Evolutionary conservation across 2,329 filamentous ascomycete species (phyloP).

Genomic region (Calonectria pteridis): DNA sequence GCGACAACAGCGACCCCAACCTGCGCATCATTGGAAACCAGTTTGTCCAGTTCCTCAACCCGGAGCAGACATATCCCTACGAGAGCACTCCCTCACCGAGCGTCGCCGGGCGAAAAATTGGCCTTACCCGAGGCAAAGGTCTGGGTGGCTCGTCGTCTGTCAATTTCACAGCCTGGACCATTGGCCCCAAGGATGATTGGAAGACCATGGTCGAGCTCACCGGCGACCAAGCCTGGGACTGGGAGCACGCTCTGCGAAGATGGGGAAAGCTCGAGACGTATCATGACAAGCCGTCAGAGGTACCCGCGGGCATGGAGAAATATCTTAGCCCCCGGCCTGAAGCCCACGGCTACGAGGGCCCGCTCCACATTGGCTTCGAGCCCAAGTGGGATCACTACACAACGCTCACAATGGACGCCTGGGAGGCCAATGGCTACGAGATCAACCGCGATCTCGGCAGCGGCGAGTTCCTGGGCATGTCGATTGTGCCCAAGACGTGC

Average conservation of each 20-base stretch:
- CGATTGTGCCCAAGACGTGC: conserved; percentile 26
- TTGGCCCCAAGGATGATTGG: conserved; percentile 32
- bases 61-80: conserved; percentile 24
- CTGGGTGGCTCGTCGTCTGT: conserved; percentile 30
- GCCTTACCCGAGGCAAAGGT: conserved; percentile 30
- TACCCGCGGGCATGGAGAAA: conserved; percentile 26
- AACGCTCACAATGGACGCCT: conserved; percentile 25
- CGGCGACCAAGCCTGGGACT: conserved; percentile 27
- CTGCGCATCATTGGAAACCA: conserved; percentile 29
- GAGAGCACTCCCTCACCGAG: conserved; percentile 29
- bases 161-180: conserved; percentile 35
- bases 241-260: conserved; percentile 23
- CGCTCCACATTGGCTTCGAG: conserved; percentile 30
- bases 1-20: conserved; percentile 29
- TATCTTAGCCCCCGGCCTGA: conserved; percentile 27
- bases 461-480: conserved; percentile 29
- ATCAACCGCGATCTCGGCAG: conserved; percentile 30
- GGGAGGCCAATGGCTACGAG: conserved; percentile 28
- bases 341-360: conserved; percentile 27
- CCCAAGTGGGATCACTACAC: conserved; percentile 32
- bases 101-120: conserved; percentile 26
- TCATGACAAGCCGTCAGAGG: conserved; percentile 26
- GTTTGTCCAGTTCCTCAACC: conserved; percentile 31
- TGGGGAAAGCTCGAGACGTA: conserved; percentile 32
- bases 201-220: conserved; percentile 28